Evolutionary conservation across 768 basidiomycete species (phyloP).

Genomic region (Porpolomopsis calyptriformis): DNA sequence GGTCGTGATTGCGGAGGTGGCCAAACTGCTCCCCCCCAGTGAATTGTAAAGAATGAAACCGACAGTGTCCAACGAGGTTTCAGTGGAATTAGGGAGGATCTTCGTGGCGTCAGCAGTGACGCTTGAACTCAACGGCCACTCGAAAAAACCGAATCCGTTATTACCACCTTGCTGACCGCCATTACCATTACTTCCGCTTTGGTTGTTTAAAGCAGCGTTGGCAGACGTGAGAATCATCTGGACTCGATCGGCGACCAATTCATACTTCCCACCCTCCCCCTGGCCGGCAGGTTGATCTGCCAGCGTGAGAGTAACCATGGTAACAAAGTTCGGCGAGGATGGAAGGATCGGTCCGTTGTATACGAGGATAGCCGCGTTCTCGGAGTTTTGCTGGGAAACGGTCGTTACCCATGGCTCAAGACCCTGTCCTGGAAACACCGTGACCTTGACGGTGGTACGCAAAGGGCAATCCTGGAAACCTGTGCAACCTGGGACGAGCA

Average conservation of each 20-base stretch:
- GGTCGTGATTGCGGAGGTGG: constrained; percentile 35
- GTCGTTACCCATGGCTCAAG: constrained; percentile 56
- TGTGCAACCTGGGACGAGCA: constrained; percentile 81
- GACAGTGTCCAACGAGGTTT: constrained; percentile 56
- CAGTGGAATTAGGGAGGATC: constrained; percentile 52
- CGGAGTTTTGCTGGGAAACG: constrained; percentile 59
- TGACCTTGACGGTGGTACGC: constrained; percentile 75
- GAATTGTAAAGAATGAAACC: constrained; percentile 53
- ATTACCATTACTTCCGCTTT: constrained; percentile 23
- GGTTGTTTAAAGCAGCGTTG: constrained; percentile 29
- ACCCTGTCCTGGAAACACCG: constrained; percentile 68
- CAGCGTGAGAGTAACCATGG: constrained; percentile 67
- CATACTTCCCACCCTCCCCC: constrained; percentile 59
- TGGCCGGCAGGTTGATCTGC: constrained; percentile 51
- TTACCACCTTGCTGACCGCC: constrained; percentile 26
- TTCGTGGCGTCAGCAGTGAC: constrained; percentile 47
- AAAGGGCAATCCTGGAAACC: constrained; percentile 67
- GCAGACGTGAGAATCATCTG: constrained; percentile 65
- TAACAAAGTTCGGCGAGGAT: constrained; percentile 56
- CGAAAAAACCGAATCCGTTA: constrained; percentile 75
- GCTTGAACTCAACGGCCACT: constrained; percentile 58
- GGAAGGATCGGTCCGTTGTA: constrained; percentile 83
- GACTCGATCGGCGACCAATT: constrained; percentile 80
- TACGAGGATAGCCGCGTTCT: constrained; percentile 50
- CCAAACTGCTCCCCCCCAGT: constrained; percentile 36